phyloP scores from a whole-genome alignment of 2,329 filamentous ascomycete genomes.

The Xylariaceae sp. region DNA sequence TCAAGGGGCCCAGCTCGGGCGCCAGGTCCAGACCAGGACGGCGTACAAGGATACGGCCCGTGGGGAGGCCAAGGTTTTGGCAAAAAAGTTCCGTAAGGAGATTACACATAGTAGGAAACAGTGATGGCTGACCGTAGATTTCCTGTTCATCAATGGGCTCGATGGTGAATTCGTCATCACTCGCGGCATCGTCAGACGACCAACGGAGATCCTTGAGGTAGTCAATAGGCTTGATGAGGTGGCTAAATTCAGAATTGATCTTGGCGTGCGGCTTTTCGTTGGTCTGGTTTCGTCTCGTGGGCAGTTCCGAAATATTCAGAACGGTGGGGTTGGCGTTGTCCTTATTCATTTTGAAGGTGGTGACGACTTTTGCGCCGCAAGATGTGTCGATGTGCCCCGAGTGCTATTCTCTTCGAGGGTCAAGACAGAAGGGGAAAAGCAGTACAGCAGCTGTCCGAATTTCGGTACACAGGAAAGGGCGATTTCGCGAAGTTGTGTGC shows the following conservation, averaged over 20 bases:
- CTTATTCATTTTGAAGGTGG: slow-evolving; percentile 35
- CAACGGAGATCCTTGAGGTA: slow-evolving; percentile 41
- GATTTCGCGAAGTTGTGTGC: no score
- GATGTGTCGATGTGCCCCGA: no score
- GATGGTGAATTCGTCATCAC: slow-evolving; percentile 58
- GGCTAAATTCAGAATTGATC: slow-evolving; percentile 47
- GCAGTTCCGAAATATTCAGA: slow-evolving; percentile 81
- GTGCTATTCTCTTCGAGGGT: not conserved
- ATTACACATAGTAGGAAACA: not conserved
- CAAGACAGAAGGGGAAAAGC: not conserved
- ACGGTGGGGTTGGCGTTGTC: slow-evolving; percentile 93
- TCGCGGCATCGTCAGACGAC: slow-evolving; percentile 35
- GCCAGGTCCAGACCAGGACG: no score
- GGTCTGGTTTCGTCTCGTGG: slow-evolving; percentile 66
- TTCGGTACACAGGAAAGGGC: no score
- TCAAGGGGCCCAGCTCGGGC: no score
- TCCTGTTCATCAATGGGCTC: slow-evolving; percentile 97
- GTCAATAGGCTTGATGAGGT: slow-evolving; percentile 44
- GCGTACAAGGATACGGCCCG: no score
- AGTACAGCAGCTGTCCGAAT: no score
- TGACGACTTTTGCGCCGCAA: no score
- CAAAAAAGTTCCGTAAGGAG: not conserved
- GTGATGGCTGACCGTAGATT: slow-evolving; percentile 70
- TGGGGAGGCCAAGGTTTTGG: no score
- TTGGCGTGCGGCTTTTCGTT: slow-evolving; percentile 41